Conservation (phyloP, 2,329 filamentous ascomycete species). For the Pseudovirgaria hyperparasitica region DNA sequence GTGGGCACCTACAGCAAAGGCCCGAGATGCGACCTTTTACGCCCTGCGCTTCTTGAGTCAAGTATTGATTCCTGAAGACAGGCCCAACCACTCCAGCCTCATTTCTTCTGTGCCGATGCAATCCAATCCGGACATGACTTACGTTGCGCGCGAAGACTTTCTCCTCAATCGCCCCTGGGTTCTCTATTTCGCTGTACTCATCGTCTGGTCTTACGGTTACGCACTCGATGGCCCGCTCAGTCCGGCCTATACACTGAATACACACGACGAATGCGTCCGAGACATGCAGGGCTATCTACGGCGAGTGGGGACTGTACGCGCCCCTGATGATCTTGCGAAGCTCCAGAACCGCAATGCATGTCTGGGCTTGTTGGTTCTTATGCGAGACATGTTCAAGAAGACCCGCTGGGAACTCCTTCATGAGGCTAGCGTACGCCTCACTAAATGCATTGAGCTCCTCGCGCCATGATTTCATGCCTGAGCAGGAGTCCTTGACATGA, state of each 20-base stretch:
- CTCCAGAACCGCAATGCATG: constrained; percentile 71
- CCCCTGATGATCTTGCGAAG: constrained; percentile 64
- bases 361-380: constrained; percentile 65
- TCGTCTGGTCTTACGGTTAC: constrained; percentile 92
- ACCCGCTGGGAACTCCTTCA: constrained; percentile 86
- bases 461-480: constrained; percentile 12
- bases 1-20: constrained; percentile 82
- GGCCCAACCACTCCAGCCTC: too few species aligned
- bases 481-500: too few species aligned
- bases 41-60: constrained; percentile 77
- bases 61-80: constrained; percentile 56
- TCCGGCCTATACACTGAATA: constrained; percentile 38
- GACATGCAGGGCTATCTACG: constrained; percentile 73
- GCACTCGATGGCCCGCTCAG: constrained; percentile 71
- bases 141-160: constrained; percentile 77
- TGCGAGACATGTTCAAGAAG: constrained; percentile 68
- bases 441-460: constrained; percentile 62
- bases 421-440: constrained; percentile 69
- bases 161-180: constrained; percentile 91
- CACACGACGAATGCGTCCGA: constrained; percentile 51
- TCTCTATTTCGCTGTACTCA: constrained; percentile 79
- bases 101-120: constrained; percentile 15
- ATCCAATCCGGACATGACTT: constrained; percentile 31
- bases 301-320: constrained; percentile 56
- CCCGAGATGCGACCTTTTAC: constrained; percentile 84